Base-by-base conservation (phyloP, 140 eudicot species). In the Anethum foeniculum region DNA sequence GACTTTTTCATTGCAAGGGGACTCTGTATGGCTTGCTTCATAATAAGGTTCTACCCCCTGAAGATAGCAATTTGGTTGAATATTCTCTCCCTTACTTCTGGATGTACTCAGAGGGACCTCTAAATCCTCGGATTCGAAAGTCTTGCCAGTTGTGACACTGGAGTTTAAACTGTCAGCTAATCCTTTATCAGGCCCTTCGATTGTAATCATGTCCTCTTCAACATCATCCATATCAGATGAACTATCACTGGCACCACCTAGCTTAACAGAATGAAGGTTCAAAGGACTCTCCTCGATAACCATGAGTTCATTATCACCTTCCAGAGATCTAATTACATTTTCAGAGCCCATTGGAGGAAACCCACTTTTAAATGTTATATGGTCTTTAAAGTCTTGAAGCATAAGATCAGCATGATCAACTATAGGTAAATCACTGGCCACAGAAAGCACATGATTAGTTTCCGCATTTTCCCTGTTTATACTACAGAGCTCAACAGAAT, bases 381-480 rank as follows among this genome's bases (percentile, higher is more conserved):
- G 41, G 67, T 85, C 85, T 81, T 85, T 78, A 27, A 85, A 73
- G 49, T 78, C 85, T 81, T 78, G 67, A 81, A 72, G 60, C 79
- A 80, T 34, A 43, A 60, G 8, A 47, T 76, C 54, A 43, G 71
- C 65, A 36, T 78, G 76, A 68, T 72, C 75, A 6, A 41, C 72
- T 60, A 36, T 60, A 56, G 81, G 81, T 36, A 79, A 77, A 46
- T 81, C 62, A 25, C 25, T 47, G 18, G 81, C 49, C 56, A 67
- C 38, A 39, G 81, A 75, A 25, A 68, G 67, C 60, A 81, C 46
- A 44, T 68, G 76, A 19, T 30, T 28, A 43, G 27, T 77, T 76
- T 69, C 80, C 43, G 67, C 43, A 28, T 25, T 52, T 36, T 58
- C 78, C 25, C 30, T 62, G 25, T 78, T 30, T 69, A 51, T 34